These are phyloP conservation scores for Aspergillus brunneoviolaceus DNA, from an alignment of 2,329 filamentous ascomycete species.

Conservation along the genomic window DNA sequence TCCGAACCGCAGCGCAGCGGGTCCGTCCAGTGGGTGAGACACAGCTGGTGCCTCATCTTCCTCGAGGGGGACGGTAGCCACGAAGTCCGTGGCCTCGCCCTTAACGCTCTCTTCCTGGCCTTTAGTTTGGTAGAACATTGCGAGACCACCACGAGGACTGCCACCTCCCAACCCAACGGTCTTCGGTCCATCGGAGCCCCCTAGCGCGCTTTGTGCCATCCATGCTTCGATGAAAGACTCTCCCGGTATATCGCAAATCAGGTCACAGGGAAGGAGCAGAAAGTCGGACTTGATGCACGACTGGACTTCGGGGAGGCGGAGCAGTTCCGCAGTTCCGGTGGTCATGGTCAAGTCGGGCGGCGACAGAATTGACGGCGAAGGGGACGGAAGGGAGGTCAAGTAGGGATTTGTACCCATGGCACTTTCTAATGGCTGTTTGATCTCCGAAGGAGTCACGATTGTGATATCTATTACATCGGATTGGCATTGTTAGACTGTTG, in stretches of 20 bases:
- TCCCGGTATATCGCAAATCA: constrained; percentile 85
- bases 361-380: constrained; percentile 69
- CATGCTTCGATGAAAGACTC: constrained; percentile 83
- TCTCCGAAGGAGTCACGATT: constrained; percentile 48
- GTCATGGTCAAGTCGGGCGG: constrained; percentile 75
- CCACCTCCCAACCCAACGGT: constrained; percentile 53
- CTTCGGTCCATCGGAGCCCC: constrained; percentile 48
- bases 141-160: constrained; percentile 73
- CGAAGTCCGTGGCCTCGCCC: constrained; percentile 88
- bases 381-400: constrained; percentile 49
- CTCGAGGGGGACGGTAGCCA: constrained; percentile 71
- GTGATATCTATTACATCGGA: constrained; percentile 41
- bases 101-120: constrained; percentile 70
- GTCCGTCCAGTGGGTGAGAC: constrained; percentile 50
- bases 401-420: constrained; percentile 52
- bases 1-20: constrained; percentile 64
- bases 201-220: constrained; percentile 77
- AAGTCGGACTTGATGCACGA: constrained; percentile 81
- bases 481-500: constrained; percentile 5
- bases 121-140: constrained; percentile 89
- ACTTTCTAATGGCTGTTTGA: constrained; percentile 45
- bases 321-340: constrained; percentile 83
- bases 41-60: constrained; percentile 51
- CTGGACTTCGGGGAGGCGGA: constrained; percentile 79
- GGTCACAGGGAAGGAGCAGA: constrained; percentile 84